These are phyloP conservation scores for Epichloe baconii DNA, from an alignment of 2,329 filamentous ascomycete genomes.

Conservation along the genomic window DNA sequence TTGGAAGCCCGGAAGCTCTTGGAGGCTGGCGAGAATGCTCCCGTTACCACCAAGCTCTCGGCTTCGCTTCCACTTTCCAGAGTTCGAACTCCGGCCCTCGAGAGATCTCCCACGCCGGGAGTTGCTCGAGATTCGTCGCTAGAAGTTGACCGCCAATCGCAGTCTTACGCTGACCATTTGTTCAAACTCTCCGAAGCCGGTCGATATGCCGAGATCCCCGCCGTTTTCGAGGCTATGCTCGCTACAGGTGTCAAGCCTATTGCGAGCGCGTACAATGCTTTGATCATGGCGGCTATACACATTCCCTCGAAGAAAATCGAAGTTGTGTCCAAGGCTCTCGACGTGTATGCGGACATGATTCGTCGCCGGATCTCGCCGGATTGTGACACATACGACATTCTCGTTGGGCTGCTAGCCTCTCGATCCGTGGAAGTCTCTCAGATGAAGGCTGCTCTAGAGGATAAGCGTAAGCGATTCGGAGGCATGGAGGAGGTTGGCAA, in stretches of 20 bases:
- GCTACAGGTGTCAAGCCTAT: conserved; percentile 70
- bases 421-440: conserved; percentile 67
- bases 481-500: conserved; percentile 72
- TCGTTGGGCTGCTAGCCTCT: conserved; percentile 70
- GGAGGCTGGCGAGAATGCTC: conserved; percentile 31
- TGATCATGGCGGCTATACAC: conserved; percentile 73
- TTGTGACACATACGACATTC: conserved; percentile 72
- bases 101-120: conserved; percentile 30
- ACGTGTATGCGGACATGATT: conserved; percentile 95
- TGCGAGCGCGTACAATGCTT: conserved; percentile 79
- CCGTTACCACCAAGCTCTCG: conserved; percentile 22
- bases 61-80: conserved; percentile 28
- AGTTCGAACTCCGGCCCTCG: conserved; percentile 26
- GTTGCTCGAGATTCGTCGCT: conserved; percentile 46
- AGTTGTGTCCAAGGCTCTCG: conserved; percentile 79
- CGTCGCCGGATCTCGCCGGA: conserved; percentile 71
- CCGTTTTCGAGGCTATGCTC: conserved; percentile 82
- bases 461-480: conserved; percentile 73
- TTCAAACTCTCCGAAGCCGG: conserved; percentile 56
- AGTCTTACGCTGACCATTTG: conserved; percentile 67
- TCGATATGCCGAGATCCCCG: conserved; percentile 77
- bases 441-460: conserved; percentile 61
- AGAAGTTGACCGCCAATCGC: conserved; percentile 48
- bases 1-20: conserved; percentile 42
- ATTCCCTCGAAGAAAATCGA: conserved; percentile 68